phyloP scores from a whole-genome alignment of 306 rosid species.

The Sicyos baderoa region DNA sequence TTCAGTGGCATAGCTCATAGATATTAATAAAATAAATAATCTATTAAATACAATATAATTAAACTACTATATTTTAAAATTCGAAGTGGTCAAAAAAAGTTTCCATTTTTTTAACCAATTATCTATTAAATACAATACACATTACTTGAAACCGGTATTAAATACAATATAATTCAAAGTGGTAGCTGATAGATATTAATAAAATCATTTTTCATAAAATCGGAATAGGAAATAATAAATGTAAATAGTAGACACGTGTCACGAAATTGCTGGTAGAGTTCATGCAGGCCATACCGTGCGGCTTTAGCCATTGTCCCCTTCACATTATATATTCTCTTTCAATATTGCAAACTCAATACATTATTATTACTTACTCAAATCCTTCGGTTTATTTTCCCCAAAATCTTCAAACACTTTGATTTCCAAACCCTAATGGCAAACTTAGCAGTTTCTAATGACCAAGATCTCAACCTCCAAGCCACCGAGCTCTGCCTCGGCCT shows the following conservation, averaged over 20 bases:
- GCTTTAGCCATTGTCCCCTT: background rate
- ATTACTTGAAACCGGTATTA: too few relatives aligned
- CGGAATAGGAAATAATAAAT: background rate
- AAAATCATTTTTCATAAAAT: too few relatives aligned
- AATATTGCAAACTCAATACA: background rate
- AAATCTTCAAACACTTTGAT: background rate
- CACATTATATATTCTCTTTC: background rate
- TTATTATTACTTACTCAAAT: background rate
- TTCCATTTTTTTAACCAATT: too few relatives aligned
- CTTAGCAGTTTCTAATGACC: background rate
- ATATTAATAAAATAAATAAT: too few relatives aligned
- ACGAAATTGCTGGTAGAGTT: too few relatives aligned
- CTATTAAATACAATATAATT: too few relatives aligned
- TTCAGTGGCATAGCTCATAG: background rate
- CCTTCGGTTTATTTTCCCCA: background rate
- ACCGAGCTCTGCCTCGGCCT: constrained; percentile 18
- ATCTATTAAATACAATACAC: too few relatives aligned
- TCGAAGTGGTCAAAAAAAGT: too few relatives aligned
- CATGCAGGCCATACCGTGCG: constrained; percentile 13
- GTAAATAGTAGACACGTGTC: background rate
- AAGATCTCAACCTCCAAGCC: constrained; percentile 17
- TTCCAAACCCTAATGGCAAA: background rate
- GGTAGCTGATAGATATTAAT: too few relatives aligned
- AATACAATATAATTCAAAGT: too few relatives aligned
- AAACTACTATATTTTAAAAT: too few relatives aligned